Evolutionary conservation across 495 filamentous ascomycete species (phyloP), one percentile per base, ranked within the genome.

Genomic region (Elasticomyces elasticus): DNA sequence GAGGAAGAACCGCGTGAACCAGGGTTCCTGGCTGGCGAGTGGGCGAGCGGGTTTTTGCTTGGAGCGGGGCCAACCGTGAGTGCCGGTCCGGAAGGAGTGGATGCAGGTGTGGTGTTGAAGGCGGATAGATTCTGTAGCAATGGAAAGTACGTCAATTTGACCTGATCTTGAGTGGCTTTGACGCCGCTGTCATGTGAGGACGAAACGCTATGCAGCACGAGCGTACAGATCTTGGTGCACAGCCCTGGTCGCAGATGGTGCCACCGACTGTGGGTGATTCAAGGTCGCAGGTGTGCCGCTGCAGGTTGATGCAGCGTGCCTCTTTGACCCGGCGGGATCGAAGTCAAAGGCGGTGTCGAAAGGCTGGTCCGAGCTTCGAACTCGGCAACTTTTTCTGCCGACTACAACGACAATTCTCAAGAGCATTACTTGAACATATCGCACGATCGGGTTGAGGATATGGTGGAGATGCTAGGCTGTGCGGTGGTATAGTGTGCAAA

Each of bases 21-120:
- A 48, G 52, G 52, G 49, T 51, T 17, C 17, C 49, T 20, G 31
- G 49, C 42, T 11, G 13, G 49, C 11, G 4, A 17, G 49, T 40
- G 11, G 30, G 23, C 17, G 30, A 40, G 28, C 24, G 24, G 46
- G 15, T 49, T 24, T 51, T 40, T 40, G 3, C 11, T 51, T 23
- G 44, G 45, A 13, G 28, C 28, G 43, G 44, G 17, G 49, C 31
- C 25, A 37, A 17, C 49, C 25, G 42, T 10, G 19, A 10, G 20
- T 27, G 19, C 42, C 42, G 42, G 42, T 23, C 5, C 6, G 13
- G 35, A 40, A n/a, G 35, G 5, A 40, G 35, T 40, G 19, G 35
- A 17, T 40, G 5, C 13, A 40, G 30, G 15, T 7, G 15, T 33
- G 30, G 30, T 5, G 35, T 17, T n/a, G n/a, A n/a, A n/a, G n/a